Conservation (phyloP, 2,329 filamentous ascomycete genomes). For the Aspergillus cejpii region DNA sequence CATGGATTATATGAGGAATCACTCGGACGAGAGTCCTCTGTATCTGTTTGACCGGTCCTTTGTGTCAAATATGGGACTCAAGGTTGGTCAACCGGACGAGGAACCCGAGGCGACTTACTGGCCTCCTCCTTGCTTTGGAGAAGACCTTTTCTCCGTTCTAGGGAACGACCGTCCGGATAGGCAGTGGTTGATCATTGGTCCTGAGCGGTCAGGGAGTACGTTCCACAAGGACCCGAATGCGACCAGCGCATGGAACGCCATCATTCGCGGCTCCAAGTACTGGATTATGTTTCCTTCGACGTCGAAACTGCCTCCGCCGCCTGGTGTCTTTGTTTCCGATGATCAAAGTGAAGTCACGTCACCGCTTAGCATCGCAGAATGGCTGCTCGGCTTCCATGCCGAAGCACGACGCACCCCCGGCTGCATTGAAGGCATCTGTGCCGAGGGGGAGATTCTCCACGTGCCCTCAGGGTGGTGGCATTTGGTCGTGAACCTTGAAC, state of each 20-base stretch:
- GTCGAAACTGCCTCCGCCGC: constrained; percentile 57
- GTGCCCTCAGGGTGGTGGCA: constrained; percentile 97
- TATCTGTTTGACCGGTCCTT: constrained; percentile 90
- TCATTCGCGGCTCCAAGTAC: constrained; percentile 84
- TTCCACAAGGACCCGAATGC: constrained; percentile 80
- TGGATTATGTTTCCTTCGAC: constrained; percentile 96
- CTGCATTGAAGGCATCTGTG: constrained; percentile 79
- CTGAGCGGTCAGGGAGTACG: constrained; percentile 78
- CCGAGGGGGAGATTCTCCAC: constrained; percentile 77
- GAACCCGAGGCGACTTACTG: constrained; percentile 59
- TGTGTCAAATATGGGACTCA: constrained; percentile 73
- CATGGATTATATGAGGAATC: constrained; percentile 71
- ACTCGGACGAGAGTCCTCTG: constrained; percentile 75
- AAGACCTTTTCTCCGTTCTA: constrained; percentile 76
- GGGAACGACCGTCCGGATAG: constrained; percentile 74
- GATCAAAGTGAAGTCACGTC: constrained; percentile 92
- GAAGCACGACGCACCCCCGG: constrained; percentile 69
- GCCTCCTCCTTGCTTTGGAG: constrained; percentile 75
- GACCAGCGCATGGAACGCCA: constrained; percentile 83
- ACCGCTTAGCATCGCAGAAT: constrained; percentile 93
- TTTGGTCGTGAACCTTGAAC: constrained; percentile 81
- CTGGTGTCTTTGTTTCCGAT: constrained; percentile 80
- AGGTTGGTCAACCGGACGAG: constrained; percentile 44
- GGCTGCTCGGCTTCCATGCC: constrained; percentile 81
- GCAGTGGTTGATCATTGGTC: constrained; percentile 88